These are phyloP conservation scores for Arabis alpina DNA, from an alignment of 345 rosid genomes.

Conservation along the genomic window DNA sequence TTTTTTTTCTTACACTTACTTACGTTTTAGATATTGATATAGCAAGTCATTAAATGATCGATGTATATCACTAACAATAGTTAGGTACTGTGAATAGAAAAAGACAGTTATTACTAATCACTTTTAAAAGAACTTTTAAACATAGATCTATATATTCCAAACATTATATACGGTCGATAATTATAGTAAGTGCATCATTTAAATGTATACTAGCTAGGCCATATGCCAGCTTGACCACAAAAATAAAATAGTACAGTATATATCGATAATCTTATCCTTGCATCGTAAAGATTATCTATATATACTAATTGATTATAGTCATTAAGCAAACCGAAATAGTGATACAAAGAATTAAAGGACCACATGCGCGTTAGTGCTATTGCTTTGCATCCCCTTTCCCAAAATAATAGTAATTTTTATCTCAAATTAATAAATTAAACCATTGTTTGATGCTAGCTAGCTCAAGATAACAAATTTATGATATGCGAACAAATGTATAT, in stretches of 20 bases:
- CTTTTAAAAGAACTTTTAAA: too few species aligned
- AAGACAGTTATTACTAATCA: too few species aligned
- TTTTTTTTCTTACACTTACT: too few species aligned
- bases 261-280: not conserved
- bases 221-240: not conserved
- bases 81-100: too few species aligned
- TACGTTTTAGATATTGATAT: too few species aligned
- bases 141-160: too few species aligned
- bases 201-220: not conserved
- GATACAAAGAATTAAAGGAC: not conserved
- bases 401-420: not conserved
- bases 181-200: not conserved
- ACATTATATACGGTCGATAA: too few species aligned
- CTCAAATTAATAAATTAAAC: not conserved
- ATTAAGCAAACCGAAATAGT: conserved; percentile 4
- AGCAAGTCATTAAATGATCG: too few species aligned
- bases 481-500: not conserved
- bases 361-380: conserved; percentile 20
- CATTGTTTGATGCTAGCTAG: conserved; percentile 2
- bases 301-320: not conserved
- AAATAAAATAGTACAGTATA: not conserved
- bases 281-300: not conserved
- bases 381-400: conserved; percentile 19
- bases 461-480: not conserved
- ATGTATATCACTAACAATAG: too few species aligned